These are phyloP conservation scores for Stentor roeselii DNA, from an alignment of 73 alveolate species.

Conservation along the genomic window DNA sequence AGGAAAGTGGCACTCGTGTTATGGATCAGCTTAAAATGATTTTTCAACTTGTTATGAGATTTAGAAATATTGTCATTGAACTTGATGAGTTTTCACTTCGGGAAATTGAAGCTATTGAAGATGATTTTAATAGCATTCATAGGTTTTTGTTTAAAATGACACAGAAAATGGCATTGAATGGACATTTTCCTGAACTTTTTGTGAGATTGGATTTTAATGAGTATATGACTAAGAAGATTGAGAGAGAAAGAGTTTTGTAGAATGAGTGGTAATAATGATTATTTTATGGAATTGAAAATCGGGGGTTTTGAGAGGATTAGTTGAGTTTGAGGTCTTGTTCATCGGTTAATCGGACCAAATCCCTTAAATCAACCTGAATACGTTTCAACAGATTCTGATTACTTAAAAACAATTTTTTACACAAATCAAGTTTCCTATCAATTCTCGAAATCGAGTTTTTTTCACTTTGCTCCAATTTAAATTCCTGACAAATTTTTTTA, in stretches of 20 bases:
- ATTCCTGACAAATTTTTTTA: too few relatives aligned
- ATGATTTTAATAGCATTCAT: conserved; percentile 20
- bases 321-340: too few relatives aligned
- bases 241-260: background rate
- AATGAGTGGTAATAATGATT: background rate
- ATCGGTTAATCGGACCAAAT: too few relatives aligned
- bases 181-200: conserved; percentile 11
- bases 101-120: background rate
- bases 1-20: background rate
- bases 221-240: conserved; percentile 7
- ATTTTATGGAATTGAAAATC: background rate
- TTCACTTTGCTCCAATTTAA: background rate
- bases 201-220: conserved; percentile 19
- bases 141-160: conserved; percentile 19
- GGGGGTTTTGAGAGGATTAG: background rate
- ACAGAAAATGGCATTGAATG: conserved; percentile 6
- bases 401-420: background rate
- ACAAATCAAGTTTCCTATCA: background rate
- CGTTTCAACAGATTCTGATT: background rate
- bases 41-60: conserved; percentile 1
- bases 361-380: too few relatives aligned
- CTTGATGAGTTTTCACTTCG: background rate
- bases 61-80: background rate
- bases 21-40: background rate
- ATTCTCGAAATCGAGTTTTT: background rate